Evolutionary conservation across 2,329 filamentous ascomycete species (phyloP), one percentile per base, ranked within the genome.

Genomic region (Chlorencoelia australis): DNA sequence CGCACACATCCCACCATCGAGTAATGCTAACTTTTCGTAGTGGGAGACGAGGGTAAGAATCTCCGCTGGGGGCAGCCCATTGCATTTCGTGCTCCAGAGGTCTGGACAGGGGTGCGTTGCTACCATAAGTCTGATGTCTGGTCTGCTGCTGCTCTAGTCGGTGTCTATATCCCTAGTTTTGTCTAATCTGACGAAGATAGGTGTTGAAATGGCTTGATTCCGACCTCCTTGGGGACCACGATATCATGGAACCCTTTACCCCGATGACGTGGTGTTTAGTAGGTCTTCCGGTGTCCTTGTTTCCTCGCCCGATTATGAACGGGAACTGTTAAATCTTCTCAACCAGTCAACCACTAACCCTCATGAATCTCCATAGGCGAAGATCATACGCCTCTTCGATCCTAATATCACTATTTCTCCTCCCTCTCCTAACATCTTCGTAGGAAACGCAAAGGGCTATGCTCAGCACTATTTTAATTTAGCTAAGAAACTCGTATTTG

Each of bases 131-230:
- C 36, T 19, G 40, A 43, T 40, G 33, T 43, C 33, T 43, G 21
- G 40, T 36, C 40, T 34, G 30, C 37, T 37, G 40, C 37, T 40
- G 40, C 40, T 36, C 40, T 43, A 37, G 40, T 43, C 30, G 37
- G 40, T 39, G 30, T 17, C 33, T 37, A 11, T 21, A 33, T 29
- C 40, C 40, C 30, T 13, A 37, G 37, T 40, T 22, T 40, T 39
- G 22, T 27, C 37, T 17, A 40, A 31, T 33, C 37, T 43, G 34
- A 39, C 2, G 29, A 43, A 40, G 15, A 25, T 40, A 43, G 37
- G 31, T 42, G 40, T 30, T 39, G 24, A 36, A 43, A 37, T 33
- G 37, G 29, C 10, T 43, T 37, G 40, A 40, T 37, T 19, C 37
- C 26, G 40, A 37, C 16, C 40, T 43, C 33, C 33, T 43, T 31